Evolutionary conservation across 257 asterid species (phyloP).

Genomic region (Misopates orontium): DNA sequence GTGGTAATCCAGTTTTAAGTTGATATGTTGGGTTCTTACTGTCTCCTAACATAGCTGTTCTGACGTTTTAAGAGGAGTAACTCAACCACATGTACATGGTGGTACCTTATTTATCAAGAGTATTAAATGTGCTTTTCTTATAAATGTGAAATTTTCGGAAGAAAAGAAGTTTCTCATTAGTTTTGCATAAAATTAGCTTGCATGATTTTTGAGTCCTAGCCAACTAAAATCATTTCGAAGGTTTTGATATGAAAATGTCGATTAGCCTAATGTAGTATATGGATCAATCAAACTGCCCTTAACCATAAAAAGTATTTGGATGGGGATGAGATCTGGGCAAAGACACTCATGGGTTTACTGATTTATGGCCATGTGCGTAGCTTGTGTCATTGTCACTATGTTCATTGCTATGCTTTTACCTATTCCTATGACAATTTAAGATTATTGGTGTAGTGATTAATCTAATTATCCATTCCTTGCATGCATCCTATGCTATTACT

Average conservation of each 20-base stretch:
- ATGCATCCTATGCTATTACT: constrained; percentile 1
- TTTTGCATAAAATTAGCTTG: not conserved
- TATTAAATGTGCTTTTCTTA: not conserved
- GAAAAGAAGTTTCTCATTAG: not conserved
- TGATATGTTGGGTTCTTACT: not conserved
- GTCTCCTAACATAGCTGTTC: not conserved
- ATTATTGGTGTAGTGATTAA: not conserved
- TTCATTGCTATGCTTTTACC: not conserved
- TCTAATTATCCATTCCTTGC: not conserved
- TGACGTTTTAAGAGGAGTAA: not conserved
- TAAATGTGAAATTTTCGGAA: not conserved
- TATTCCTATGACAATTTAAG: not conserved
- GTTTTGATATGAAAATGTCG: not conserved
- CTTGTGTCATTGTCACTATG: not conserved
- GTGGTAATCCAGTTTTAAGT: not conserved
- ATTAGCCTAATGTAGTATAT: not conserved
- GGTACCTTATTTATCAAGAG: not conserved
- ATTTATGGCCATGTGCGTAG: not conserved
- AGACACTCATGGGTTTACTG: not conserved
- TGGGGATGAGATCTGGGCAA: constrained; percentile 5
- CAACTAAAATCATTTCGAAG: not conserved
- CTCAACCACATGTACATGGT: not conserved
- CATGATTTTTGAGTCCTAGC: not conserved
- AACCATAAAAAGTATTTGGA: not conserved
- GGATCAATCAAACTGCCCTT: not conserved